Base-by-base conservation (phyloP, 2,329 filamentous ascomycete genomes). In the Apiospora marii region DNA sequence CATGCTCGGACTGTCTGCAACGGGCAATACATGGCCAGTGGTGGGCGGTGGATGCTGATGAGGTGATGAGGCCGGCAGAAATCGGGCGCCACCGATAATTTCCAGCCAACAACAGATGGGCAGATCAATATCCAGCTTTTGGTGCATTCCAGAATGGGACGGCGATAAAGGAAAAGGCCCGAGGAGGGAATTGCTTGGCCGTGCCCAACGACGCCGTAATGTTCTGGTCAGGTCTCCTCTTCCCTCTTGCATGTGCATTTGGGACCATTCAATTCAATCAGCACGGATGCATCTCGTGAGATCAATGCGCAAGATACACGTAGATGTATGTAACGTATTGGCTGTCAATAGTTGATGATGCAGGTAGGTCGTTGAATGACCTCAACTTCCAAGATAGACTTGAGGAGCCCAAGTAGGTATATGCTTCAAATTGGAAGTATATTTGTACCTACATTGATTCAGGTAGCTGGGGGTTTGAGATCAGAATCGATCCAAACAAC, bases 31-130 rank as follows among this genome's bases (percentile, higher is more conserved):
- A 34, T 19, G 53, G 30, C 16, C 53, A 37, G 53, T 37, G 53
- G 30, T 51, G 49, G n/a, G 53, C 19, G 53, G 30, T 49, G 46
- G 46, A 61, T 61, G 27, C 30, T 37, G 30, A 34, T 61, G 53
- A 61, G 53, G 53, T 37, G 53, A 61, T 37, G 53, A 61, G 53
- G 53, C 30, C 53, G 53, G 53, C 53, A 61, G 53, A 61, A 61
- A 61, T 61, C 53, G 53, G 53, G 53, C 53, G 53, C 53, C 53
- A 61, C 30, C 53, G 53, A 61, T 37, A 61, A 37, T 22, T 61
- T 30, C 53, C 30, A 37, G 22, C 53, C 30, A 61, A 61, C 53
- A 61, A 30, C 49, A 61, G 53, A 61, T 61, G 53, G 53, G 53
- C 53, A 34, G 34, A 37, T 61, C n/a, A 61, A 61, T 61, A 19